These are phyloP conservation scores for Podila horticola DNA, from an alignment of 192 early-diverging fungal genomes.

Conservation along the genomic window DNA sequence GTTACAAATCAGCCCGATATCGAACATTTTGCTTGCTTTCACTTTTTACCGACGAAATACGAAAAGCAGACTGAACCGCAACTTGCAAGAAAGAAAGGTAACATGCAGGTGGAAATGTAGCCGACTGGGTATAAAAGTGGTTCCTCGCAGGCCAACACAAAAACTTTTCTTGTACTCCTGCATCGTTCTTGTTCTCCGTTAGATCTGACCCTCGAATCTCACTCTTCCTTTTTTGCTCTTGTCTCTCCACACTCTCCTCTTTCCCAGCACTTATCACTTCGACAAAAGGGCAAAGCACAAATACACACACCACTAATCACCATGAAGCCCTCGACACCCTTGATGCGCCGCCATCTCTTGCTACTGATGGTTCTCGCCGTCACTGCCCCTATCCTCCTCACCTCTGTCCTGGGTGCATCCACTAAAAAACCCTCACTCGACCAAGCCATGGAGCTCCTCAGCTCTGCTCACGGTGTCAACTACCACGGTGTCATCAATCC, in stretches of 20 bases:
- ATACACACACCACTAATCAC: background rate
- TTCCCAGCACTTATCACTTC: background rate
- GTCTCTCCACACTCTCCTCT: background rate
- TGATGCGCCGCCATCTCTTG: background rate
- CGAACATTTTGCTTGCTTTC: no score
- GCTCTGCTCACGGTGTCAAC: background rate
- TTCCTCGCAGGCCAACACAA: background rate
- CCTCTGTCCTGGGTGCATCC: background rate
- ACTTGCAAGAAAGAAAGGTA: no score
- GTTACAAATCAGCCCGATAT: no score
- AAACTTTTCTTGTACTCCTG: background rate
- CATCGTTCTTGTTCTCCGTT: background rate
- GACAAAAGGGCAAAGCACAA: background rate
- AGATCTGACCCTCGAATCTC: no score
- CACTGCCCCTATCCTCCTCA: background rate
- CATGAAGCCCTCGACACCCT: background rate
- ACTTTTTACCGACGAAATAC: no score
- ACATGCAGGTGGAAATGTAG: no score
- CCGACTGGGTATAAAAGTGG: no score
- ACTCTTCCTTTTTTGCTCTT: background rate
- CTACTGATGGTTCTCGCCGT: background rate
- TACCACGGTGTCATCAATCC: conserved; percentile 31
- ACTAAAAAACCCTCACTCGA: background rate
- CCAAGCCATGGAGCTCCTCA: conserved; percentile 9
- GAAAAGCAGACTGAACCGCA: no score